Conservation (phyloP, 2,329 filamentous ascomycete genomes). For the Alternaria viburni region DNA sequence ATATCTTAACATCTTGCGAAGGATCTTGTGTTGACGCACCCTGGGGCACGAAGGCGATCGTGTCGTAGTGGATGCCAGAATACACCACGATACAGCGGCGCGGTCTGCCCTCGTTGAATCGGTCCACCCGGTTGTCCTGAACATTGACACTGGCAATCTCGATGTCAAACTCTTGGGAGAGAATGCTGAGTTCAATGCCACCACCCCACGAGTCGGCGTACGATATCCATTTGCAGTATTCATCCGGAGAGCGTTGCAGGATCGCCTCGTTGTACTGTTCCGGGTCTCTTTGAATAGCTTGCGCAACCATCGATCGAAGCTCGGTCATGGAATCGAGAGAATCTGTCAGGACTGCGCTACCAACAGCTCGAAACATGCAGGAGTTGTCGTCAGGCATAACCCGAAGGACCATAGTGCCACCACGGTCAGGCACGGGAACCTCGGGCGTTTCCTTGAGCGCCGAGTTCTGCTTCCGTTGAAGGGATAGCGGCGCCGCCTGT, state of each 20-base stretch:
- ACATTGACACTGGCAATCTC: constrained; percentile 89
- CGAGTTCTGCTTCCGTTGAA: constrained; percentile 53
- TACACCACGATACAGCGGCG: constrained; percentile 83
- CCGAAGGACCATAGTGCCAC: constrained; percentile 71
- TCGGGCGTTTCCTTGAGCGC: constrained; percentile 66
- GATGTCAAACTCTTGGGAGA: constrained; percentile 83
- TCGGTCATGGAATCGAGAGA: constrained; percentile 71
- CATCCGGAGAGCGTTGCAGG: constrained; percentile 71
- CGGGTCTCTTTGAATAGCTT: constrained; percentile 75
- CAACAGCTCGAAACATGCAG: constrained; percentile 90
- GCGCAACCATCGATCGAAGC: constrained; percentile 77
- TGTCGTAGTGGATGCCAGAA: constrained; percentile 92
- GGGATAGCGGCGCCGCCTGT: constrained; percentile 44
- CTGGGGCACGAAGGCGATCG: constrained; percentile 74
- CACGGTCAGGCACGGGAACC: constrained; percentile 62
- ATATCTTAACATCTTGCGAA: constrained; percentile 80
- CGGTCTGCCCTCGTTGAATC: constrained; percentile 74
- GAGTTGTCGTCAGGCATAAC: constrained; percentile 98
- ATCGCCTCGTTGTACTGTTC: constrained; percentile 77
- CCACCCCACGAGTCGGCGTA: constrained; percentile 87
- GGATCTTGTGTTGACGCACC: constrained; percentile 66
- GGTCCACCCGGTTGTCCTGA: constrained; percentile 69
- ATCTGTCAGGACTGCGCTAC: constrained; percentile 73
- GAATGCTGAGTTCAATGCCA: constrained; percentile 84
- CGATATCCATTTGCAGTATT: constrained; percentile 84